Evolutionary conservation across 2,329 filamentous ascomycete genomes (phyloP).

Genomic region (Neofusicoccum sp.): DNA sequence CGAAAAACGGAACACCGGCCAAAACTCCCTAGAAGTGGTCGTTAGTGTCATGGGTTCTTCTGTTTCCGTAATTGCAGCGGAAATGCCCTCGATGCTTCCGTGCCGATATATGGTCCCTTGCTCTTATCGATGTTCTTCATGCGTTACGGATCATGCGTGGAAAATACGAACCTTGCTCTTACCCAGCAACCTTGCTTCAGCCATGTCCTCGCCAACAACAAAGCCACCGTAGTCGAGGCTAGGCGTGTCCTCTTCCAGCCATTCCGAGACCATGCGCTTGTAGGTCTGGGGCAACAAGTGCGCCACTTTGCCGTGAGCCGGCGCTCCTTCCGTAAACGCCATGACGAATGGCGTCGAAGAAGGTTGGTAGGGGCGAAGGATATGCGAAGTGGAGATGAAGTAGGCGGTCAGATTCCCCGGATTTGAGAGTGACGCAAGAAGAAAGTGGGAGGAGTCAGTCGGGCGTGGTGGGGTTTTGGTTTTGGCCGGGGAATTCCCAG

Average conservation of each 20-base stretch:
- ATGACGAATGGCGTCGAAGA: no score
- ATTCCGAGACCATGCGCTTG: constrained; percentile 75
- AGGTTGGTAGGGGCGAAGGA: background rate
- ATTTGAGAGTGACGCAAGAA: background rate
- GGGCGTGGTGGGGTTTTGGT: background rate
- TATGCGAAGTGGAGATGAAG: background rate
- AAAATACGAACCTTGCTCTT: constrained; percentile 52
- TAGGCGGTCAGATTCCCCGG: no score
- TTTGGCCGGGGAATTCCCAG: constrained; percentile 3
- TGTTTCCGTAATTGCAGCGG: background rate
- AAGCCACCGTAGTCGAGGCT: constrained; percentile 97
- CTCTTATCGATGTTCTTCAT: constrained; percentile 1
- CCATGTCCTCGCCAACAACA: constrained; percentile 72
- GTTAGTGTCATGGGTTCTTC: no score
- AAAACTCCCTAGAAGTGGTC: constrained; percentile 62
- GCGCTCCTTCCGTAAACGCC: constrained; percentile 50
- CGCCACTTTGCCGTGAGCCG: constrained; percentile 57
- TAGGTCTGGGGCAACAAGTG: constrained; percentile 83
- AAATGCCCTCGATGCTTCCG: background rate
- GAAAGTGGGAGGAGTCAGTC: constrained; percentile 1
- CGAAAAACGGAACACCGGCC: constrained; percentile 90
- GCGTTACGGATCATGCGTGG: background rate
- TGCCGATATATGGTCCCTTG: background rate
- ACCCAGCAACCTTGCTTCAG: constrained; percentile 53
- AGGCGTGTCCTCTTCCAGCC: constrained; percentile 95